These are phyloP conservation scores for Corynespora cassiicola DNA, from an alignment of 2,329 filamentous ascomycete species.

Conservation along the genomic window DNA sequence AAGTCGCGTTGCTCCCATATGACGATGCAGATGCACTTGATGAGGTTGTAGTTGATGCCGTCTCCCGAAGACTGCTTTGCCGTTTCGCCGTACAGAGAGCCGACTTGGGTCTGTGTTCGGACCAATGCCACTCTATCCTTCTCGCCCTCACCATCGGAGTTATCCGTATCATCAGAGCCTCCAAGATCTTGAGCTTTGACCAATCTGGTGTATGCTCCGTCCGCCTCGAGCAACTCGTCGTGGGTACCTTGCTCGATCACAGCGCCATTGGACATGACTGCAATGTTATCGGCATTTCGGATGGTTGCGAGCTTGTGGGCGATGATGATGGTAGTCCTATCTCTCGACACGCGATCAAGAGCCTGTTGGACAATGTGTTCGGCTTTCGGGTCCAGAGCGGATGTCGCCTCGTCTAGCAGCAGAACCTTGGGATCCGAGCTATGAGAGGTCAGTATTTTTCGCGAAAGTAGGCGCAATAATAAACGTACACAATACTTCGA, in stretches of 20 bases:
- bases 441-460: too few relatives aligned
- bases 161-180: conserved; percentile 23
- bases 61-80: conserved; percentile 24
- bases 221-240: conserved; percentile 73
- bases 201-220: conserved; percentile 82
- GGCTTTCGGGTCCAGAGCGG: conserved; percentile 88
- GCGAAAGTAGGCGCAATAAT: too few relatives aligned
- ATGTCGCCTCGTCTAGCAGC: conserved; percentile 76
- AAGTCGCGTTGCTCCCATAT: conserved; percentile 42
- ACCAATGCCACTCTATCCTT: conserved; percentile 25
- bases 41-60: conserved; percentile 35
- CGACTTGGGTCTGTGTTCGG: conserved; percentile 35
- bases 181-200: conserved; percentile 58
- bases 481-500: conserved; percentile 82
- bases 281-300: conserved; percentile 90
- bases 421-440: conserved; percentile 73
- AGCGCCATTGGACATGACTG: conserved; percentile 81
- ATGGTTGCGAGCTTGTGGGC: conserved; percentile 95
- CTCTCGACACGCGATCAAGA: conserved; percentile 81
- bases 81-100: conserved; percentile 28
- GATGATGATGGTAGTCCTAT: conserved; percentile 93
- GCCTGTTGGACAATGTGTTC: conserved; percentile 94
- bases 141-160: conserved; percentile 20
- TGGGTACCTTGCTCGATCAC: conserved; percentile 94
- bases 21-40: conserved; percentile 30